A percentile compares a stretch with the other conserved stretches of the same genome.
phyloP scores from a whole-genome alignment of 495 filamentous ascomycete genomes.

The Aspergillus leporis region DNA sequence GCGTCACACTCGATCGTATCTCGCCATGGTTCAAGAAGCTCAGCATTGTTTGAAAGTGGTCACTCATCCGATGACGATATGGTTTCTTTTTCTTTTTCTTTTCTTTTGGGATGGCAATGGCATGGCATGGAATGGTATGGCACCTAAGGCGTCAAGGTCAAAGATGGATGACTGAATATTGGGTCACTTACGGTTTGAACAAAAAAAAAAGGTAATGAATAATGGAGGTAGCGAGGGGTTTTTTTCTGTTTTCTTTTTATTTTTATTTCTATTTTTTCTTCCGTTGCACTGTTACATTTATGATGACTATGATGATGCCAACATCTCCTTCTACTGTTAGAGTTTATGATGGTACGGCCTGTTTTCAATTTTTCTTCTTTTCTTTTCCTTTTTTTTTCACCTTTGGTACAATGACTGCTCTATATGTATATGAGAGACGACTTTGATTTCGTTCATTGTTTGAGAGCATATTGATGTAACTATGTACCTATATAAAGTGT shows the following conservation, averaged over 20 bases:
- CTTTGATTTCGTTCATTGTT: slow-evolving; percentile 28
- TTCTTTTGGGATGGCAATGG: slow-evolving; percentile 8
- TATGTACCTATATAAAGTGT: slow-evolving; percentile 1
- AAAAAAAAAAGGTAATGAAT: slow-evolving; percentile 14
- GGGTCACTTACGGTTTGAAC: slow-evolving; percentile 4
- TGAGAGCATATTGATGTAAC: slow-evolving; percentile 26
- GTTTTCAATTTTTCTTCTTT: slow-evolving; percentile 3
- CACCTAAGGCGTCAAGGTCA: slow-evolving; percentile 14
- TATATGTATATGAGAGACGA: slow-evolving; percentile 23
- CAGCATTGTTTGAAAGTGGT: not conserved
- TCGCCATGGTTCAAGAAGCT: not conserved
- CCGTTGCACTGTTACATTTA: slow-evolving; percentile 9
- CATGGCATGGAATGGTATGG: not conserved
- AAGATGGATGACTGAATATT: slow-evolving; percentile 8
- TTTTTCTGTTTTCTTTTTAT: slow-evolving; percentile 8
- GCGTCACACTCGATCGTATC: slow-evolving; percentile 39
- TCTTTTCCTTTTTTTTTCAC: slow-evolving; percentile 5
- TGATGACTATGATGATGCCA: slow-evolving; percentile 19
- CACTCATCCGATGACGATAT: not conserved
- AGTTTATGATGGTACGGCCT: slow-evolving; percentile 28
- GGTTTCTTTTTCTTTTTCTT: slow-evolving; percentile 3
- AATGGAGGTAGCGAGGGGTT: not conserved
- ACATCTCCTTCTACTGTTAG: slow-evolving; percentile 19
- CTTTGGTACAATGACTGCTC: slow-evolving; percentile 11
- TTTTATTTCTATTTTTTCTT: slow-evolving; percentile 6